These are phyloP conservation scores for Solanum appendiculatum DNA, from an alignment of 257 asterid genomes.

Conservation along the genomic window DNA sequence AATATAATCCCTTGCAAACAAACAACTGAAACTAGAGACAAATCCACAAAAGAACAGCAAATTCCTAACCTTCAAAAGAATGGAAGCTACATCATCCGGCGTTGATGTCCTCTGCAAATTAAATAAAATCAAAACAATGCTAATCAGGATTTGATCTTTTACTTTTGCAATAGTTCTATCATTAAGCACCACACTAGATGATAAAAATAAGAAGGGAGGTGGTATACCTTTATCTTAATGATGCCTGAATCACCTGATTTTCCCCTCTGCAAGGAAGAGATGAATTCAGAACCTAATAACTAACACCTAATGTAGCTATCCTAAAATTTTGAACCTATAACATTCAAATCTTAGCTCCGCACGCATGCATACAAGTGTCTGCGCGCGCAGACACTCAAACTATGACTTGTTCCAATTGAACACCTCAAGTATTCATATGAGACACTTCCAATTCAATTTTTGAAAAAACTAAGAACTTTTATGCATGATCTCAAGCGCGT, in stretches of 20 bases:
- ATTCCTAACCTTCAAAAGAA: constrained; percentile 8
- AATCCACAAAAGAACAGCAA: background rate
- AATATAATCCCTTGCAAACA: background rate
- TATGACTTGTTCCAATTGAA: too few relatives aligned
- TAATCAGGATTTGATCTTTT: background rate
- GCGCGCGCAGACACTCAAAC: background rate
- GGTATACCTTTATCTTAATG: constrained; percentile 13
- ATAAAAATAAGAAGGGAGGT: background rate
- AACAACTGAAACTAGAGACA: background rate
- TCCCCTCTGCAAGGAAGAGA: constrained; percentile 13
- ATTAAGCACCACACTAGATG: background rate
- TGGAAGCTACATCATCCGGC: constrained; percentile 14
- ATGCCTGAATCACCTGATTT: constrained; percentile 12
- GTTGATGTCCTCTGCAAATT: constrained; percentile 17
- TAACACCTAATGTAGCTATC: background rate
- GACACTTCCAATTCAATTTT: background rate
- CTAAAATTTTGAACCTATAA: background rate
- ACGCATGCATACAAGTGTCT: rapidly evolving
- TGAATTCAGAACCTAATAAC: background rate
- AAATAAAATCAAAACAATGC: background rate
- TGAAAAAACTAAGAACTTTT: too few relatives aligned
- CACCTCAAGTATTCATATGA: background rate
- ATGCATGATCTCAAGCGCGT: too few relatives aligned
- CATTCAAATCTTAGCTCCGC: background rate
- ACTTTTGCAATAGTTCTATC: background rate